These are phyloP conservation scores for Purshia tridentata DNA, from an alignment of 306 rosid genomes.

Conservation along the genomic window DNA sequence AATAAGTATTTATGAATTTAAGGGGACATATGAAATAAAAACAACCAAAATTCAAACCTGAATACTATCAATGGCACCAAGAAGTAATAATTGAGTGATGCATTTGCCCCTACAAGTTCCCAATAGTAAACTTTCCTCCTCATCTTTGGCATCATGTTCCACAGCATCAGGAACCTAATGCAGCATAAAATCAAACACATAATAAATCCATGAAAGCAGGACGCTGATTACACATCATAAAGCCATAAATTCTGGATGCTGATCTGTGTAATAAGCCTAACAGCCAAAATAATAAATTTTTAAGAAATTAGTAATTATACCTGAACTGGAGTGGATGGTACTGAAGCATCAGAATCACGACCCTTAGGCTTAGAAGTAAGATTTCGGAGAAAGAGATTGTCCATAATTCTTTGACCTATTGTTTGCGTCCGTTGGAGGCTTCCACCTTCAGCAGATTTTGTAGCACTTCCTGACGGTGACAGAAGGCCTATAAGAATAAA, in stretches of 20 bases:
- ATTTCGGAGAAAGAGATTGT: slow-evolving; percentile 85
- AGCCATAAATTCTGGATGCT: slow-evolving; percentile 6
- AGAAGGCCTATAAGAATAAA: slow-evolving; percentile 66
- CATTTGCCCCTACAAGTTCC: slow-evolving; percentile 85
- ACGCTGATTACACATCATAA: neutral
- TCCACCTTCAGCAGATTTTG: slow-evolving; percentile 62
- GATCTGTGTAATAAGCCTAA: slow-evolving; percentile 9
- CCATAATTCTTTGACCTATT: slow-evolving; percentile 95
- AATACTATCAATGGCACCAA: slow-evolving; percentile 84
- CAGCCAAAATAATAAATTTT: slow-evolving; percentile 12
- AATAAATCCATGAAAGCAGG: neutral
- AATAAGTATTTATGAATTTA: neutral
- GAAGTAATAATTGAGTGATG: slow-evolving; percentile 87
- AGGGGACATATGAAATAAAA: neutral
- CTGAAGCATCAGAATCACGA: slow-evolving; percentile 60
- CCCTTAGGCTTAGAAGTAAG: slow-evolving; percentile 73
- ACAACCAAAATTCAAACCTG: slow-evolving; percentile 62
- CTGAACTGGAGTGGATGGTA: slow-evolving; percentile 81
- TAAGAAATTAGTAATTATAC: slow-evolving; percentile 37
- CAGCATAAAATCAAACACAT: slow-evolving; percentile 22
- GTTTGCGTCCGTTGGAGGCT: slow-evolving; percentile 78
- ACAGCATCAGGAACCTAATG: slow-evolving; percentile 64
- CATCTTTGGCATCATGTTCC: slow-evolving; percentile 65
- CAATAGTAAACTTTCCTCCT: slow-evolving; percentile 76
- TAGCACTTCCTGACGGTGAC: slow-evolving; percentile 68